These are phyloP conservation scores for Geotrichum europaeum DNA, from an alignment of 1,139 yeast species.

Conservation along the genomic window DNA sequence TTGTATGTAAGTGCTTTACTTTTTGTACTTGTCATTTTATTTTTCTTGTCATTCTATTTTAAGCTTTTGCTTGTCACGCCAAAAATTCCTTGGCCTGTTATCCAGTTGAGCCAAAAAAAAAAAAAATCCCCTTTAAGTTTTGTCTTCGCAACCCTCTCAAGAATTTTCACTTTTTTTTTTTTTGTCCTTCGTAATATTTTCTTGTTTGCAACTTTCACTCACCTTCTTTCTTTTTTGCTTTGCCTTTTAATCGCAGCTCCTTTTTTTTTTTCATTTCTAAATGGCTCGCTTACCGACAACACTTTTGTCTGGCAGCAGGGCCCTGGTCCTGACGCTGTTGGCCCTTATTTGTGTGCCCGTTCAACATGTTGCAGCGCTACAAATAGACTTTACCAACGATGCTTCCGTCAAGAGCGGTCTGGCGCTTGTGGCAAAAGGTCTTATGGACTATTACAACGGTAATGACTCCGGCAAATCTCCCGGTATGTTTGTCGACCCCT, in stretches of 20 bases:
- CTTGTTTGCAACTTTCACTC: not conserved
- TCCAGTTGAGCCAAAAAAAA: no score
- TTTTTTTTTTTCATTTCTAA: not conserved
- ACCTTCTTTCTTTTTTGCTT: not conserved
- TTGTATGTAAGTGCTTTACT: no score
- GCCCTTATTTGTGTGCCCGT: not conserved
- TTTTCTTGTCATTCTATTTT: no score
- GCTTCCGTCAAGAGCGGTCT: slow-evolving; percentile 38
- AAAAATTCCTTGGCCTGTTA: no score
- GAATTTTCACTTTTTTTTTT: not conserved
- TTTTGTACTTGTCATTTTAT: no score
- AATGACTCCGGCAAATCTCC: slow-evolving; percentile 46
- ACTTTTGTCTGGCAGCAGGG: not conserved
- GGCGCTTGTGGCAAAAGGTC: slow-evolving; percentile 53
- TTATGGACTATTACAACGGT: slow-evolving; percentile 69
- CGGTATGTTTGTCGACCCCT: slow-evolving; percentile 70
- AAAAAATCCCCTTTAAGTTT: not conserved
- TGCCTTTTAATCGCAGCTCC: not conserved
- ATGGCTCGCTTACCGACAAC: not conserved
- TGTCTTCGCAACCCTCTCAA: not conserved
- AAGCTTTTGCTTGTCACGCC: no score
- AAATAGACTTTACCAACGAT: slow-evolving; percentile 19
- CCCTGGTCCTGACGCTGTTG: not conserved
- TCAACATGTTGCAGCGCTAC: not conserved
- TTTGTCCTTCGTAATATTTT: not conserved